Conservation (phyloP, 257 asterid species). For the Mitragyna speciosa region DNA sequence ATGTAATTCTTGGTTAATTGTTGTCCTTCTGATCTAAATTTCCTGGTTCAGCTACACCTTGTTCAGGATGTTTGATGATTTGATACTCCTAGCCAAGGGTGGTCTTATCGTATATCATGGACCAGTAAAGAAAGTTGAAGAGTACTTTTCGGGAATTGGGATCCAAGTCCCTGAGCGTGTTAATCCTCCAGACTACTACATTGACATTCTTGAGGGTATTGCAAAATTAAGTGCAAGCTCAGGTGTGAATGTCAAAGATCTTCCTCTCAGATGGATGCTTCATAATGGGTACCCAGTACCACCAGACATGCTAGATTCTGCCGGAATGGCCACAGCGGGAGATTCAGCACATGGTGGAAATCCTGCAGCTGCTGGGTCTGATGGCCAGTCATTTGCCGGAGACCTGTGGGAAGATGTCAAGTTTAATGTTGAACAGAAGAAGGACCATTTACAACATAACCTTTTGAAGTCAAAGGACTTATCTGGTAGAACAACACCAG, state of each 20-base stretch:
- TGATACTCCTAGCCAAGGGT: constrained; percentile 96
- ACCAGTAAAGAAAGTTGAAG: constrained; percentile 93
- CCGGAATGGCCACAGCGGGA: constrained; percentile 52
- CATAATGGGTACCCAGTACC: constrained; percentile 97
- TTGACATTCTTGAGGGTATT: constrained; percentile 92
- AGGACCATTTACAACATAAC: constrained; percentile 54
- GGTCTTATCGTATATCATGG: constrained; percentile 96
- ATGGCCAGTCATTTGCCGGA: constrained; percentile 56
- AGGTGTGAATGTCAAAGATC: constrained; percentile 71
- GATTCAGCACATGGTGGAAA: constrained; percentile 53
- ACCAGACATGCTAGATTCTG: constrained; percentile 80
- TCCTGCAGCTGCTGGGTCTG: constrained; percentile 39
- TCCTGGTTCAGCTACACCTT: constrained; percentile 76
- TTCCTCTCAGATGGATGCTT: constrained; percentile 98
- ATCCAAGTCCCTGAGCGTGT: constrained; percentile 86
- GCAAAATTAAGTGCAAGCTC: constrained; percentile 54
- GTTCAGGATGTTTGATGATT: constrained; percentile 96
- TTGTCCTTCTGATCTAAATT: constrained; percentile 15
- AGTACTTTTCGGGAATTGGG: constrained; percentile 84
- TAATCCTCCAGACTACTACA: constrained; percentile 95
- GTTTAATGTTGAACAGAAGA: constrained; percentile 60
- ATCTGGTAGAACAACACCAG: constrained; percentile 64
- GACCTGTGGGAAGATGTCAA: constrained; percentile 82
- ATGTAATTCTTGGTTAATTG: background rate
- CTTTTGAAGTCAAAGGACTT: constrained; percentile 58